A percentile compares a stretch with the other conserved stretches of the same genome.
These are phyloP conservation scores for Mycena venus DNA, from an alignment of 768 basidiomycete species.

Conservation along the genomic window DNA sequence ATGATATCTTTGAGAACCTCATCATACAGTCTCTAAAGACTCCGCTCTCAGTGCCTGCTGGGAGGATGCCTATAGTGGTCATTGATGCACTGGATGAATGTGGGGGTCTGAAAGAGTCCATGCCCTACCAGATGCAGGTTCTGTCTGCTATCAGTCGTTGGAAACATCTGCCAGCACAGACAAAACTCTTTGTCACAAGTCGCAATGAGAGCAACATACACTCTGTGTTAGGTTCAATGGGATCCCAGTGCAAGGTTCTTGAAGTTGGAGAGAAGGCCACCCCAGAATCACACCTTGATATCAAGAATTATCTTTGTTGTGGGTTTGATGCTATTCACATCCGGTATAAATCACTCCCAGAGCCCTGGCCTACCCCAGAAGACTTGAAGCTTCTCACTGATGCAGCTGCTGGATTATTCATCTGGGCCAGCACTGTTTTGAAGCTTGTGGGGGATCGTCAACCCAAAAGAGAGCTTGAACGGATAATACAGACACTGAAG, in stretches of 20 bases:
- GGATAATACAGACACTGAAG: background rate
- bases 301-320: background rate
- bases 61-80: background rate
- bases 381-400: background rate
- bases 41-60: background rate
- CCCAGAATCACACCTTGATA: background rate
- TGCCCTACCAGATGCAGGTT: constrained; percentile 5
- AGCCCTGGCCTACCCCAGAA: background rate
- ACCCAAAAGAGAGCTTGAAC: background rate
- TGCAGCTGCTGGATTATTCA: constrained; percentile 8
- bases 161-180: background rate
- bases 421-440: constrained; percentile 15
- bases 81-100: constrained; percentile 22
- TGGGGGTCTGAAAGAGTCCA: background rate
- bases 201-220: constrained; percentile 1
- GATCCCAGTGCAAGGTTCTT: background rate
- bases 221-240: constrained; percentile 4
- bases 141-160: background rate
- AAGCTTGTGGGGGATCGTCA: background rate
- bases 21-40: background rate
- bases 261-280: constrained; percentile 5
- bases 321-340: background rate
- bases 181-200: constrained; percentile 3
- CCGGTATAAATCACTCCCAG: background rate
- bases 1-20: constrained; percentile 2